Percentiles rank a stretch among this genome's conserved stretches.
phyloP scores from a whole-genome alignment of 192 early-diverging fungal species.

The Rhizoclosmatium sp. region DNA sequence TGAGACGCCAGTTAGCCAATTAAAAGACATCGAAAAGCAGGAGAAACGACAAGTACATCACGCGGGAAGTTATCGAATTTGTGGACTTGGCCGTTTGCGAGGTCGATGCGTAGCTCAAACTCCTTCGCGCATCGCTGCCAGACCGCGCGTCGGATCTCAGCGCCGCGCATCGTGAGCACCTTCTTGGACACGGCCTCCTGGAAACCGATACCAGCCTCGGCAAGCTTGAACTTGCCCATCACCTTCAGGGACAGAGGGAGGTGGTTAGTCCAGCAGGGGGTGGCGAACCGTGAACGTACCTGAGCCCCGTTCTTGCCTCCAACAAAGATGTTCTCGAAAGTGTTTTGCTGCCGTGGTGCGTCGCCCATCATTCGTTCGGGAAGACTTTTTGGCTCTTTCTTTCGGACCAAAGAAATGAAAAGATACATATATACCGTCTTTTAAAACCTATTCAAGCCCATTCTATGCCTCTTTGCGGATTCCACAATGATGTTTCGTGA shows the following conservation, averaged over 20 bases:
- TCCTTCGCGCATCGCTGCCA: slow-evolving; percentile 85
- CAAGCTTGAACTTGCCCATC: slow-evolving; percentile 56
- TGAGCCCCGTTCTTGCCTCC: slow-evolving; percentile 52
- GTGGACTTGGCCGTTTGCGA: slow-evolving; percentile 74
- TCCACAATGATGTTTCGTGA: neutral
- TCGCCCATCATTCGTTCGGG: slow-evolving; percentile 10
- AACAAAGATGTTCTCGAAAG: slow-evolving; percentile 54
- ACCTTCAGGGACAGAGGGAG: slow-evolving; percentile 28
- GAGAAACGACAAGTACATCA: slow-evolving; percentile 60
- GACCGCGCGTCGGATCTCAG: slow-evolving; percentile 63
- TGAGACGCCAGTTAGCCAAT: slow-evolving; percentile 40
- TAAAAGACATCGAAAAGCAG: slow-evolving; percentile 6
- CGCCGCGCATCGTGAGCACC: slow-evolving; percentile 64
- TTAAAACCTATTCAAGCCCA: no score
- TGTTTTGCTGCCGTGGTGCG: slow-evolving; percentile 10
- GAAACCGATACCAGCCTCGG: slow-evolving; percentile 77
- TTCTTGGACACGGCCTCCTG: slow-evolving; percentile 63
- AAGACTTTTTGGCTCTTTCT: slow-evolving; percentile 1
- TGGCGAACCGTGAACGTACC: slow-evolving; percentile 27
- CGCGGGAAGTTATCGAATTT: slow-evolving; percentile 91
- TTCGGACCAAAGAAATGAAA: neutral
- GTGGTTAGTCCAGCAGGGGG: neutral
- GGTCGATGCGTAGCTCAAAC: slow-evolving; percentile 79
- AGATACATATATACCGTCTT: no score
- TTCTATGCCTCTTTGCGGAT: no score